Conservation (phyloP, 495 filamentous ascomycete genomes). For the Aspergillus funiculosus region DNA sequence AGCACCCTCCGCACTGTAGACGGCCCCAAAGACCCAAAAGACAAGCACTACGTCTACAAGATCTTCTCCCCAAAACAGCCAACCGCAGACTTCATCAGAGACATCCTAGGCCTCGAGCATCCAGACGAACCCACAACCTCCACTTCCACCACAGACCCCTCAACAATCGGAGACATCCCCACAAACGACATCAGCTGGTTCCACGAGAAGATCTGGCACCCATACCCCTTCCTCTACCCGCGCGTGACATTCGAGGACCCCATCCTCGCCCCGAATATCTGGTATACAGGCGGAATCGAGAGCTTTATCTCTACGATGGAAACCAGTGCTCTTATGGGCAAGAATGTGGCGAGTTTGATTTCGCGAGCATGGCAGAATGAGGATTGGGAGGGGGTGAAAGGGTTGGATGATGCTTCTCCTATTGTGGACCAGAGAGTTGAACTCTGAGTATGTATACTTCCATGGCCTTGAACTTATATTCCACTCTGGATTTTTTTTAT, state of each 20-base stretch:
- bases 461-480: too few species aligned
- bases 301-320: slow-evolving; percentile 98
- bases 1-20: slow-evolving; percentile 62
- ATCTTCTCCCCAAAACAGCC: slow-evolving; percentile 78
- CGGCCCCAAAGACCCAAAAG: slow-evolving; percentile 30
- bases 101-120: slow-evolving; percentile 32
- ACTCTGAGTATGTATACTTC: slow-evolving; percentile 3
- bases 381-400: slow-evolving; percentile 3
- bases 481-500: too few species aligned
- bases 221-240: slow-evolving; percentile 79
- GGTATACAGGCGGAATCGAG: slow-evolving; percentile 92
- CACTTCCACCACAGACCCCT: slow-evolving; percentile 10
- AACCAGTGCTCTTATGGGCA: slow-evolving; percentile 91
- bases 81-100: slow-evolving; percentile 56
- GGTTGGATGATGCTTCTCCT: slow-evolving; percentile 7
- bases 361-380: slow-evolving; percentile 52
- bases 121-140: slow-evolving; percentile 16
- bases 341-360: slow-evolving; percentile 81
- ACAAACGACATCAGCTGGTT: slow-evolving; percentile 67
- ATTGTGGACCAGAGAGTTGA: slow-evolving; percentile 12
- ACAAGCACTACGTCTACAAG: slow-evolving; percentile 82
- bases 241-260: slow-evolving; percentile 83
- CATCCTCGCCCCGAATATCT: slow-evolving; percentile 57
- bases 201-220: slow-evolving; percentile 67
- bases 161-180: slow-evolving; percentile 32